Conservation (phyloP, 2,329 filamentous ascomycete species). For the Talaromyces islandicus region DNA sequence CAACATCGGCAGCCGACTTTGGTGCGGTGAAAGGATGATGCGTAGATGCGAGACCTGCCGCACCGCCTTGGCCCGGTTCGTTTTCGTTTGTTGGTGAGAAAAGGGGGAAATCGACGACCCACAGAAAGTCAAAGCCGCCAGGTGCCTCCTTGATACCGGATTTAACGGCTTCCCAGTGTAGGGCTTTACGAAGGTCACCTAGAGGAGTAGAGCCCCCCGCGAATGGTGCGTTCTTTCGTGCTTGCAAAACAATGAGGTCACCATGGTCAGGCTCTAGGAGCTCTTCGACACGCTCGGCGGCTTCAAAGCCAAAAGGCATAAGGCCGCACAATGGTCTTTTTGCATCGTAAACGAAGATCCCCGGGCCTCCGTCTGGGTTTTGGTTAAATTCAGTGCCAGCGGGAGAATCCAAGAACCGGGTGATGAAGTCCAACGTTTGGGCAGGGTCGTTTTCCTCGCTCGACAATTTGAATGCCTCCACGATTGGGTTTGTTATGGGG, state of each 20-base stretch:
- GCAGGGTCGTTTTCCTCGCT: conserved; percentile 42
- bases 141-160: conserved; percentile 49
- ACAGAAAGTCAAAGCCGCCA: conserved; percentile 62
- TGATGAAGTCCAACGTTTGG: conserved; percentile 57
- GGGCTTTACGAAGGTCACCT: conserved; percentile 64
- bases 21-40: conserved; percentile 97
- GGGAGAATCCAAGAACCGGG: conserved; percentile 64
- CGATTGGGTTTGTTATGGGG: conserved; percentile 57
- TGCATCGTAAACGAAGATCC: conserved; percentile 69
- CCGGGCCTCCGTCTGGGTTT: conserved; percentile 72
- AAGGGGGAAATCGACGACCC: conserved; percentile 87
- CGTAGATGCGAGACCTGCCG: conserved; percentile 73
- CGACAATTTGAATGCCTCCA: conserved; percentile 68
- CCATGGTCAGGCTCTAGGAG: conserved; percentile 57
- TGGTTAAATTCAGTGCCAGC: conserved; percentile 53
- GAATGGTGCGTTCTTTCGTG: conserved; percentile 60
- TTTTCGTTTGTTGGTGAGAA: conserved; percentile 67
- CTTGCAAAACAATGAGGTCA: conserved; percentile 76
- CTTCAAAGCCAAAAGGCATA: conserved; percentile 69
- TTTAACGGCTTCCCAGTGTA: conserved; percentile 66
- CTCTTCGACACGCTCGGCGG: conserved; percentile 53
- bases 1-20: conserved; percentile 63
- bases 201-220: conserved; percentile 67
- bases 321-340: conserved; percentile 70
- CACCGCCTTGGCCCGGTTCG: conserved; percentile 73